Evolutionary conservation across 306 rosid species (phyloP), one percentile per base, ranked within the genome.

Genomic region (Malus sieversii): DNA sequence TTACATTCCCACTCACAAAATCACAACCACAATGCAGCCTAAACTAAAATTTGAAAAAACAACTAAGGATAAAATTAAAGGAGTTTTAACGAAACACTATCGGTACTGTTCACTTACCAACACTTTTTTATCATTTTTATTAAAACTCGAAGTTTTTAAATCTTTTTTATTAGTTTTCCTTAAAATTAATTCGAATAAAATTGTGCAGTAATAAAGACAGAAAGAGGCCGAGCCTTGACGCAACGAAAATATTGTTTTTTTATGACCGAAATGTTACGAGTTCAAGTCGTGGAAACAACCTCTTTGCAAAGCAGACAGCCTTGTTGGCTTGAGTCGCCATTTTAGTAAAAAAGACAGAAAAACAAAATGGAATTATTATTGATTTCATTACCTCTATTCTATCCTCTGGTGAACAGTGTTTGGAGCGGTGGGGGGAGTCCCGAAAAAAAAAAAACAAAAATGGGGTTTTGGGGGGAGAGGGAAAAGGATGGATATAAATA

Each of bases 321-420:
- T 35, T 35, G 40, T 7, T 35, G 2, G 40, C 9, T 35, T 35
- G 40, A 2, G 40, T 35, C 9, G 2, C 2, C 8, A 35, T 0
- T 35, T 35, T 35, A 62, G 12, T 40, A 40, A 40, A 40, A 40
- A 40, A 9, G 45, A 40, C 55, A 48, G 55, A 48, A 48, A 48
- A 15, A 48, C 6, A 48, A 15, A 48, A 18, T 48, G 55, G 20
- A 6, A 48, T 25, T 25, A 48, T 48, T 48, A 48, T 16, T 48
- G 8, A 48, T 48, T 48, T 30, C 51, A 32, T 75, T 66, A 78
- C 92, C n/a, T n/a, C n/a, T n/a, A n/a, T n/a, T n/a, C n/a, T 78
- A 66, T 15, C 20, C 55, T 48, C 55, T 73, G 72, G 83, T 73
- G 22, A 13, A 66, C 44, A 44, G 12, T 35, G 74, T 35, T 35